Base-by-base conservation (phyloP, 345 rosid genomes). In the Hevea brasiliensis region DNA sequence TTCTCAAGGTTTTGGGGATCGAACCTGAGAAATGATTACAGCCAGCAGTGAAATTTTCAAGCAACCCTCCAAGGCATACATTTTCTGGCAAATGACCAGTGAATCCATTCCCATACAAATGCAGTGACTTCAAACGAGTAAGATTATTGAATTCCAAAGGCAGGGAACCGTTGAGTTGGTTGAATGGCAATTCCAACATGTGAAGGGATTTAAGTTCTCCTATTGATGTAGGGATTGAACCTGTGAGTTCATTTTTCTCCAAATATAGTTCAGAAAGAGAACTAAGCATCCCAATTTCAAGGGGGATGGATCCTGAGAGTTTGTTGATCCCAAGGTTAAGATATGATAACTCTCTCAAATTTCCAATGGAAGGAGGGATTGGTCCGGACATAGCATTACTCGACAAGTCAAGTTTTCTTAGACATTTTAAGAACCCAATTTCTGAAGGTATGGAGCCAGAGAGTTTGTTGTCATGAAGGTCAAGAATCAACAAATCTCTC, bases 361-460 rank as follows among this genome's bases (percentile, higher is more conserved):
- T 71, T 60, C 67, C 74, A 21, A 71, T 71, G 1, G 74, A 59
- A 59, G 27, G 17, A 14, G 66, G 66, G 20, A 71, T 44, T 21
- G 17, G 12, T 59, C 66, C 74, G 2, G n/a, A 15, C 3, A 48
- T 15, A 29, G 13, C 61, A 11, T 71, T 71, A 27, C 12, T 15
- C 13, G 29, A 27, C 47, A 61, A 45, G 7, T 0, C 3, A 24
- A 71, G 58, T 8, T 1, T 0, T 14, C 1, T 29, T 6, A 71
- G 66, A 14, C 20, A 8, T 11, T 6, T 8, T 6, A 71, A 57
- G 32, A 57, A 23, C 23, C 61, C 61, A 3, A 57, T 21, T 21
- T 57, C 2, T 3, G 0, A 20, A 42, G 67, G 67, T 18, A 61
- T 61, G 56, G 44, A 26, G 3, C 66, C 66, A 17, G 35, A 26